Evolutionary conservation across 179 eudicot species (phyloP).

Genomic region (Patellifolia procumbens): DNA sequence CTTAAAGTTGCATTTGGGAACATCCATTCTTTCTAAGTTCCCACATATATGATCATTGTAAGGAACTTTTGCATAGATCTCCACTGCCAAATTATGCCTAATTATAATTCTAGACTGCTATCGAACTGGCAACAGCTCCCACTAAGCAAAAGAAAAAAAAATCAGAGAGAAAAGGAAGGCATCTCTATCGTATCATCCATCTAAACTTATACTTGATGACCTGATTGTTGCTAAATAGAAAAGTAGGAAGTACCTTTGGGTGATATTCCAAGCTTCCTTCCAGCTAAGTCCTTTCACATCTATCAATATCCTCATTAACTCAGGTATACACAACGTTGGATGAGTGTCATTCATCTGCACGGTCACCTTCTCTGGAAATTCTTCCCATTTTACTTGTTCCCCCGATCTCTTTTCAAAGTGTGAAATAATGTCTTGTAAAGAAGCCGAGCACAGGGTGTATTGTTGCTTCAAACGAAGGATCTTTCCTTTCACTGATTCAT

Average conservation of each 20-base stretch:
- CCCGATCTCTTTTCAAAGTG: slow-evolving; percentile 85
- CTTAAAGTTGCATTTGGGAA: background rate
- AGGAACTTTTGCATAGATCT: background rate
- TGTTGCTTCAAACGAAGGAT: slow-evolving; percentile 85
- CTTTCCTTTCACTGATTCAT: slow-evolving; percentile 78
- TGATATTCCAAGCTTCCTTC: slow-evolving; percentile 79
- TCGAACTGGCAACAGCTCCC: background rate
- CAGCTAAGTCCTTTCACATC: slow-evolving; percentile 79
- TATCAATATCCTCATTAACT: slow-evolving; percentile 74
- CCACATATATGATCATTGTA: background rate
- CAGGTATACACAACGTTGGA: slow-evolving; percentile 93
- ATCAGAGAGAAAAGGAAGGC: background rate
- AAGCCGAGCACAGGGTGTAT: slow-evolving; percentile 88
- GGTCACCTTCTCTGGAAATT: slow-evolving; percentile 85
- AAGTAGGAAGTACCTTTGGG: slow-evolving; percentile 52
- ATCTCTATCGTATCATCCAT: background rate
- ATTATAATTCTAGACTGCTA: background rate
- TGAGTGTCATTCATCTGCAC: slow-evolving; percentile 98
- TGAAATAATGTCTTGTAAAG: slow-evolving; percentile 85
- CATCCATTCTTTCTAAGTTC: background rate
- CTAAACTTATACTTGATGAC: background rate
- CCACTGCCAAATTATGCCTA: background rate
- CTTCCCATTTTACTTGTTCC: slow-evolving; percentile 62
- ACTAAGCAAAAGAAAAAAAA: background rate
- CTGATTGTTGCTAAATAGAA: background rate